phyloP scores from a whole-genome alignment of 2,329 filamentous ascomycete species.

The Magnaporthiopsis incrustans region DNA sequence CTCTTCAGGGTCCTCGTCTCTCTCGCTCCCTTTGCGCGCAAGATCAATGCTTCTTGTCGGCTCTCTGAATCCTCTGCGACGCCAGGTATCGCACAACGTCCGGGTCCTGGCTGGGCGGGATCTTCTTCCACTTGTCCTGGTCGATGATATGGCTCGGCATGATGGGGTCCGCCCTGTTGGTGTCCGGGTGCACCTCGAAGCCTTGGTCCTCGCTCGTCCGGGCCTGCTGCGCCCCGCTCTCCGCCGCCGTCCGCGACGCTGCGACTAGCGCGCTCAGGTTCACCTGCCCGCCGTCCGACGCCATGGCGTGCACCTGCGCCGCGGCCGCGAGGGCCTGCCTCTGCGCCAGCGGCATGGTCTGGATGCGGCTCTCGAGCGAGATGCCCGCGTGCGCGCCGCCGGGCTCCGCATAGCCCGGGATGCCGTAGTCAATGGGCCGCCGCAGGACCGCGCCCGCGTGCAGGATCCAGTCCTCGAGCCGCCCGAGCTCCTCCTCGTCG shows the following conservation, averaged over 20 bases:
- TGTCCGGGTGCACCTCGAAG: slow-evolving; percentile 33
- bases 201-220: slow-evolving; percentile 12
- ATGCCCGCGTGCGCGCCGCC: slow-evolving; percentile 3
- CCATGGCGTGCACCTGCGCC: slow-evolving; percentile 5
- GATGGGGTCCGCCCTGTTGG: slow-evolving; percentile 30
- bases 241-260: slow-evolving; percentile 15
- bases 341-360: slow-evolving; percentile 16
- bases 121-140: slow-evolving; percentile 13
- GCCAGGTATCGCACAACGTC: slow-evolving; percentile 3
- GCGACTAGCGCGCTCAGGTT: slow-evolving; percentile 12
- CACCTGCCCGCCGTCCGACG: slow-evolving; percentile 4
- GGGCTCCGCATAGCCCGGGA: slow-evolving; percentile 12
- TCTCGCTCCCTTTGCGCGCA: too few relatives aligned
- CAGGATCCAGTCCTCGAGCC: slow-evolving; percentile 16
- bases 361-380: slow-evolving; percentile 3
- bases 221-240: slow-evolving; percentile 10
- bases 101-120: slow-evolving; percentile 33
- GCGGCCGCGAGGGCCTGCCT: slow-evolving; percentile 13
- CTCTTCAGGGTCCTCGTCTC: neutral
- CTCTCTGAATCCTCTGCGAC: neutral
- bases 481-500: slow-evolving; percentile 12
- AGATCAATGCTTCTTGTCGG: neutral
- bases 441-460: slow-evolving; percentile 16
- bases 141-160: slow-evolving; percentile 17
- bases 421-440: slow-evolving; percentile 16